Percentiles rank a stretch among this genome's conserved stretches.
These are phyloP conservation scores for Cucumis cinereus DNA, from an alignment of 306 rosid species.

Conservation along the genomic window DNA sequence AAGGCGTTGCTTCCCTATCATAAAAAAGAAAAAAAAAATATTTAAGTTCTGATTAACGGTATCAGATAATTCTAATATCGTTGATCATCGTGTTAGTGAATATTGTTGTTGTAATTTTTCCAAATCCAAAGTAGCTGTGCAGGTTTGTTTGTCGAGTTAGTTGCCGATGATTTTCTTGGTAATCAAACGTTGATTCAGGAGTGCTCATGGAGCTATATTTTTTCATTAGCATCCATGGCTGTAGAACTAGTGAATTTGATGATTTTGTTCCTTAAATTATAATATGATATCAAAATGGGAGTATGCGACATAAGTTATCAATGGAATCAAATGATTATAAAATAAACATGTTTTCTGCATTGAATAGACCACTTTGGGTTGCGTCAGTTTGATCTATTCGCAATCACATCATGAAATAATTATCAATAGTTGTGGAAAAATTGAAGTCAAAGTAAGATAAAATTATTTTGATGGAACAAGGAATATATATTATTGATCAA, in stretches of 20 bases:
- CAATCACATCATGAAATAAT: background rate
- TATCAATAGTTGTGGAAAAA: background rate
- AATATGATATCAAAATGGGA: background rate
- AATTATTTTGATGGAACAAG: background rate
- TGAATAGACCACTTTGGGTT: background rate
- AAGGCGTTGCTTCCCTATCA: background rate
- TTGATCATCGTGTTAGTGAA: background rate
- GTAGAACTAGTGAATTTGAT: background rate
- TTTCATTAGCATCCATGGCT: background rate
- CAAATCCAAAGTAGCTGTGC: background rate
- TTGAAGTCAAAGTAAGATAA: background rate
- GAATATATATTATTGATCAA: background rate
- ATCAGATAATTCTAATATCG: slow-evolving; percentile 2
- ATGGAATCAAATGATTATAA: background rate
- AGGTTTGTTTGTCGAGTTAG: background rate
- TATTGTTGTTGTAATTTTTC: background rate
- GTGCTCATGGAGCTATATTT: no score
- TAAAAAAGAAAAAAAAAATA: background rate
- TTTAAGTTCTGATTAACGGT: background rate
- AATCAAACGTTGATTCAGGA: no score
- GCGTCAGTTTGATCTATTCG: background rate
- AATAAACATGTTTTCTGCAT: background rate
- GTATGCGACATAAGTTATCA: background rate
- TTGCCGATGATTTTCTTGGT: no score
- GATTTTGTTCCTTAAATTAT: background rate